These are phyloP conservation scores for Penicillium riverlandense DNA, from an alignment of 495 filamentous ascomycete species.

Conservation along the genomic window DNA sequence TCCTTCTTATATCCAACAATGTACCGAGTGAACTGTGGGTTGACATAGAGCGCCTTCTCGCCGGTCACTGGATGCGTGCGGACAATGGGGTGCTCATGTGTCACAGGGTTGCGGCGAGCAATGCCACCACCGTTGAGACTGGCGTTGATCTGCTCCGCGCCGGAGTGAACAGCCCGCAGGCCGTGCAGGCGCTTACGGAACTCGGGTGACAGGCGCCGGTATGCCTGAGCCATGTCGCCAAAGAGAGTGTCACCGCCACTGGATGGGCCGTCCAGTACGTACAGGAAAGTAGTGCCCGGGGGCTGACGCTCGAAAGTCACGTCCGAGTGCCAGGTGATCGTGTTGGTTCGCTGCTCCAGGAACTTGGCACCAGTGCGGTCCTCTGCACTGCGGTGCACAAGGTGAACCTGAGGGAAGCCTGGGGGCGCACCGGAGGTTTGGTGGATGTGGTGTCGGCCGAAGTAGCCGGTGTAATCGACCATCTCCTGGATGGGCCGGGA, in stretches of 20 bases:
- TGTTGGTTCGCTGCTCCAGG: conserved; percentile 47
- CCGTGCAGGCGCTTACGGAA: conserved; percentile 54
- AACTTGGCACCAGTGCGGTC: conserved; percentile 42
- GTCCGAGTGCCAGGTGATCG: conserved; percentile 60
- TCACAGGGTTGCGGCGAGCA: conserved; percentile 47
- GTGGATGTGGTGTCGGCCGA: conserved; percentile 57
- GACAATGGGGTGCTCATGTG: conserved; percentile 52
- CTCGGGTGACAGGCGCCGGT: conserved; percentile 46
- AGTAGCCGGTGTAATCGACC: conserved; percentile 51
- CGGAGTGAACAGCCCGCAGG: conserved; percentile 52
- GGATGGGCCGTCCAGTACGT: conserved; percentile 51
- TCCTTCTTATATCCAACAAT: conserved; percentile 64
- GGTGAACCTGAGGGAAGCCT: conserved; percentile 53
- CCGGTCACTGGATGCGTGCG: conserved; percentile 53
- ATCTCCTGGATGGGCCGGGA: conserved; percentile 49
- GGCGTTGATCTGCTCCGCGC: conserved; percentile 44
- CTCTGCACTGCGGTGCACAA: conserved; percentile 51
- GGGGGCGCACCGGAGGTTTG: conserved; percentile 54
- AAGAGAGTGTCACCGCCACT: conserved; percentile 63
- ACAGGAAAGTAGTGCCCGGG: conserved; percentile 59
- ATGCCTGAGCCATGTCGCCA: conserved; percentile 49
- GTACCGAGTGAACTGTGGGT: conserved; percentile 63
- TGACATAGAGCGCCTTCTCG: conserved; percentile 82
- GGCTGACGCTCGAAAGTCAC: conserved; percentile 59
- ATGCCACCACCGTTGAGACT: conserved; percentile 42